Base-by-base conservation (phyloP, 1,284 basidiomycete species). In the Ceraceosorus guamensis region DNA sequence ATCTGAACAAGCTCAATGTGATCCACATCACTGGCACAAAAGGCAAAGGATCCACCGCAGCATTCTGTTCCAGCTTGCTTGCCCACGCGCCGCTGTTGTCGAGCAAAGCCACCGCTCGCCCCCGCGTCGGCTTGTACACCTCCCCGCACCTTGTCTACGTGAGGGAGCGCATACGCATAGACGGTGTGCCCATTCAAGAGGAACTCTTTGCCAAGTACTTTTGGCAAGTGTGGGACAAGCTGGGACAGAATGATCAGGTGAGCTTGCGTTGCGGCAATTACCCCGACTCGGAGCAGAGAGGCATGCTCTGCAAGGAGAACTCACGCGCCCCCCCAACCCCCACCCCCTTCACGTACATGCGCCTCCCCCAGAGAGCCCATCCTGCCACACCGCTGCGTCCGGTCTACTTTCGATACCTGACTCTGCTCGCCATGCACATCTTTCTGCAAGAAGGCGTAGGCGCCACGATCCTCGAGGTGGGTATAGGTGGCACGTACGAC, bases 21-120 rank as follows among this genome's bases (percentile, higher is more conserved):
- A 83, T 98, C 35, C 95, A 99, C 79, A 86, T 99, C 70, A 93
- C 95, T 11, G 95, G 95, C 2, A 99, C 95, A 4, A 99, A 99
- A 78, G 95, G 95, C 47, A 99, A 99, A 77, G 95, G 95, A 3
- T 97, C 91, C 3, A 95, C 95, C 0, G 90, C 88, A 57, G 93
- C 95, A 2, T 98, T 98, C 69, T 73, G 71, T 41, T 73, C 73
- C 39, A 71, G 73, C 14, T 58, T 79, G 14, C 53, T 76, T 1
- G 66, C 61, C 67, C 63, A 0, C 10, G 52, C 3, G 64, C 66
- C 18, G 60, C 60, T 44, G 47, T 43, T 44, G 47, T 43, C 13
- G 37, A 50, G 13, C 13, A 43, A 43, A 13, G 41, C 13, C 13
- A 43, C 41, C 13, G 13, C 41, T 13, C 30, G 14, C 11, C 45